Conservation (phyloP, 2,329 filamentous ascomycete genomes). For the Fusarium sp. region DNA sequence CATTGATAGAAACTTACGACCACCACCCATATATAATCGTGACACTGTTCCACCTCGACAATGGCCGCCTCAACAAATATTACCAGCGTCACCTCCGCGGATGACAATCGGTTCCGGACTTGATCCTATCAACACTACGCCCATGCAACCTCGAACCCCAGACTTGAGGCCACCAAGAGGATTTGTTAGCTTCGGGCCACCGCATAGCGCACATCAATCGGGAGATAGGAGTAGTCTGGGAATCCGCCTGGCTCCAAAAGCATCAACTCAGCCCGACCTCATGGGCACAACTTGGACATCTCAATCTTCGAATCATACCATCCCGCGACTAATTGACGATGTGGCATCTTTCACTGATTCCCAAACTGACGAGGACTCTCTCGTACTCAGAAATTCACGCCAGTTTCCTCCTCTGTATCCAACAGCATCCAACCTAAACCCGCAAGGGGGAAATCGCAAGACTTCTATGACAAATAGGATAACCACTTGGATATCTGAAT, state of each 20-base stretch:
- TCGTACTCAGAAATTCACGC: constrained; percentile 46
- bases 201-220: background rate
- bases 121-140: background rate
- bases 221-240: background rate
- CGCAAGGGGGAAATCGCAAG: constrained; percentile 41
- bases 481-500: constrained; percentile 49
- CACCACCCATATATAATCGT: constrained; percentile 8
- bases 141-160: background rate
- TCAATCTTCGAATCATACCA: constrained; percentile 40
- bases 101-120: background rate
- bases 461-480: constrained; percentile 49
- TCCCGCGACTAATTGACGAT: constrained; percentile 36
- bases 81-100: constrained; percentile 13
- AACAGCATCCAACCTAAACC: constrained; percentile 36
- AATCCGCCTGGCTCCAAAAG: background rate
- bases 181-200: background rate
- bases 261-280: background rate
- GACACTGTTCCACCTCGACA: constrained; percentile 11
- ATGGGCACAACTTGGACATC: constrained; percentile 23
- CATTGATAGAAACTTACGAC: constrained; percentile 24
- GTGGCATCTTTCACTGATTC: constrained; percentile 37
- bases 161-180: constrained; percentile 1
- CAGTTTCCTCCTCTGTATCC: constrained; percentile 49
- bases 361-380: constrained; percentile 44
- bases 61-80: background rate